Evolutionary conservation across 2,329 filamentous ascomycete genomes (phyloP).

Genomic region (Chaetomium sp.): DNA sequence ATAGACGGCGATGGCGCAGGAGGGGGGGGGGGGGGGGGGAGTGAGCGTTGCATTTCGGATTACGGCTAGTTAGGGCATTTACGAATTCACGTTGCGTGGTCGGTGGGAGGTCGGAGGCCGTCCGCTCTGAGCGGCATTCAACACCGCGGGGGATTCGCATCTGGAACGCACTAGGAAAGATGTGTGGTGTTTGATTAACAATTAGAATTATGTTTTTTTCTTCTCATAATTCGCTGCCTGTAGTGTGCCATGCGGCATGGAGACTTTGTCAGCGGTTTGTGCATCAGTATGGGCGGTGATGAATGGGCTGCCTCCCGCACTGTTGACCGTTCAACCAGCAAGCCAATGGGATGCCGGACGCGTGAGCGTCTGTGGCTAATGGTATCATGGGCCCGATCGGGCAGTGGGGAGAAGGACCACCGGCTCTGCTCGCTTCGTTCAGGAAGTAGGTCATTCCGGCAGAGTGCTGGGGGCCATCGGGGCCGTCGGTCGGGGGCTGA

Average conservation of each 20-base stretch:
- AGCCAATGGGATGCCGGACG: conserved; percentile 20
- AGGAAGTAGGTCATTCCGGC: conserved; percentile 6
- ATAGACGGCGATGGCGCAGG: conserved; percentile 13
- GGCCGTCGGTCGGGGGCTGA: neutral
- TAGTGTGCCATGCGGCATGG: neutral
- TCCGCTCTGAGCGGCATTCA: conserved; percentile 14
- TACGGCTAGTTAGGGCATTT: neutral
- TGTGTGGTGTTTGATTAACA: neutral
- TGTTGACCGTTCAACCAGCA: neutral
- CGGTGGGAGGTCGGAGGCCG: neutral
- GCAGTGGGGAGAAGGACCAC: neutral
- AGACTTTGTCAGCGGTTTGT: neutral
- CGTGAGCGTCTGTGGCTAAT: conserved; percentile 29
- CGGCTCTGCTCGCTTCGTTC: neutral
- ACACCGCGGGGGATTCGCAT: conserved; percentile 10
- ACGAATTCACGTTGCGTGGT: neutral
- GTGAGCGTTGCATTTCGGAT: conserved; percentile 12
- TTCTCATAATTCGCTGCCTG: neutral
- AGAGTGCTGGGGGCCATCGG: conserved; percentile 12
- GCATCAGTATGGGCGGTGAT: neutral
- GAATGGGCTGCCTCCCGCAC: conserved; percentile 15
- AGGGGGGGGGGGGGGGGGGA: conserved; percentile 7
- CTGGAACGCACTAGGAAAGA: neutral
- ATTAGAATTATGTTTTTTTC: neutral
- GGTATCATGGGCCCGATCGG: conserved; percentile 6